Evolutionary conservation across 2,329 filamentous ascomycete genomes (phyloP).

Genomic region (Monilinia vaccinii-corymbosi): DNA sequence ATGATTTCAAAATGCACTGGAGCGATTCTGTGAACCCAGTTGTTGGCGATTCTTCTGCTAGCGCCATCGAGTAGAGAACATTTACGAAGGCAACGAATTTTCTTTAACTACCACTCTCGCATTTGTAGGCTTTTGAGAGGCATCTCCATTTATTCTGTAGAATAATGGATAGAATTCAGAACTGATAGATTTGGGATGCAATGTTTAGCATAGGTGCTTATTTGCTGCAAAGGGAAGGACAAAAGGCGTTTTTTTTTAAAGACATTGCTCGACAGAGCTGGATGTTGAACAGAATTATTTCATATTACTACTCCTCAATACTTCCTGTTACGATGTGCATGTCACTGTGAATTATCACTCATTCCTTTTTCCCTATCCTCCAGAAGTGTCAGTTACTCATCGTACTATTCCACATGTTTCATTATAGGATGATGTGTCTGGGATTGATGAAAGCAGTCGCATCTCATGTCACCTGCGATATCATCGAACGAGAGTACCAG

Average conservation of each 20-base stretch:
- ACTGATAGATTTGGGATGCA: neutral
- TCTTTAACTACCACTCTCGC: neutral
- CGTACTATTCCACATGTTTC: too few relatives aligned
- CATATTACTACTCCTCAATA: neutral
- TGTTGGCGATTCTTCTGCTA: constrained; percentile 41
- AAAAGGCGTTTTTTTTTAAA: neutral
- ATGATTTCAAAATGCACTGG: constrained; percentile 66
- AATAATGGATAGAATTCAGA: neutral
- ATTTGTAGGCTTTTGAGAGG: neutral
- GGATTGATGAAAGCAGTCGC: too few relatives aligned
- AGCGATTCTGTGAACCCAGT: constrained; percentile 63
- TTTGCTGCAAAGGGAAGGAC: neutral
- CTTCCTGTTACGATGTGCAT: neutral
- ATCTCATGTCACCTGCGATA: too few relatives aligned
- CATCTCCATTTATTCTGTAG: neutral
- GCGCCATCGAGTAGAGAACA: constrained; percentile 42
- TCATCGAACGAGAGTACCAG: too few relatives aligned
- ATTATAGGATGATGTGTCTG: too few relatives aligned
- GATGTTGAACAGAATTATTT: neutral
- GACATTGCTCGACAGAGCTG: neutral
- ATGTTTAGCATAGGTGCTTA: neutral
- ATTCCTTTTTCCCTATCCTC: too few relatives aligned
- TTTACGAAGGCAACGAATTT: constrained; percentile 1
- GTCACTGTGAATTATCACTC: neutral
- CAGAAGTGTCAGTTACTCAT: neutral